Percentiles rank a stretch among this genome's conserved stretches.
phyloP scores from a whole-genome alignment of 345 rosid species.

The Aquilaria yunnanensis region DNA sequence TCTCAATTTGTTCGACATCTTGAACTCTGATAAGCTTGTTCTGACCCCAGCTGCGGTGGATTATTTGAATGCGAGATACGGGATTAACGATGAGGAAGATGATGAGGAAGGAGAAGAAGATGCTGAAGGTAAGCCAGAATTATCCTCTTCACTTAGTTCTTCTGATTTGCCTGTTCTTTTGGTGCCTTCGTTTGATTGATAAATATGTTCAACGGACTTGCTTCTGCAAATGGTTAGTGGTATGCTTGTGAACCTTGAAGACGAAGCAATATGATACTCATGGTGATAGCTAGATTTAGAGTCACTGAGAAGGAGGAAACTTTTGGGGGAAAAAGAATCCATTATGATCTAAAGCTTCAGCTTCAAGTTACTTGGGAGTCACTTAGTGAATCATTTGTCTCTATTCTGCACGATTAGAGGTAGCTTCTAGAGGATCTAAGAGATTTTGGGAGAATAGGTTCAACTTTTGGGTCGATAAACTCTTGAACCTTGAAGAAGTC shows the following conservation, averaged over 20 bases:
- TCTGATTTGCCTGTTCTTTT: neutral
- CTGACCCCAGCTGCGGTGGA: constrained; percentile 70
- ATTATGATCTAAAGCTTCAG: too few species aligned
- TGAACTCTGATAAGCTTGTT: constrained; percentile 82
- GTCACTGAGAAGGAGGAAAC: neutral
- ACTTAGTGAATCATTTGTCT: too few species aligned
- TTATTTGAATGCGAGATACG: constrained; percentile 66
- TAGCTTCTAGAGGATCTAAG: too few species aligned
- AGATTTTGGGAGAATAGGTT: too few species aligned
- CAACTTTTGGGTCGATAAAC: too few species aligned
- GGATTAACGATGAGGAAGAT: constrained; percentile 39
- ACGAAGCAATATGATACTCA: too few species aligned
- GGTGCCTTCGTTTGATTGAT: too few species aligned
- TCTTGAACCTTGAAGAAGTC: too few species aligned
- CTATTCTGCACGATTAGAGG: too few species aligned
- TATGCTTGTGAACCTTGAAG: neutral
- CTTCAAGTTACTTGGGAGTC: too few species aligned
- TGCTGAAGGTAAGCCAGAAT: constrained; percentile 38
- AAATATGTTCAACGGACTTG: neutral
- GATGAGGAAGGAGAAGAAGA: constrained; percentile 37
- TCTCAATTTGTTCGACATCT: constrained; percentile 74
- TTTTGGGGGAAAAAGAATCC: too few species aligned
- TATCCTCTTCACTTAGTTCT: neutral
- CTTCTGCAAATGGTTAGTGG: neutral
- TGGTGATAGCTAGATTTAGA: neutral